Conservation (phyloP, 257 asterid genomes). For the Primulina tabacum region DNA sequence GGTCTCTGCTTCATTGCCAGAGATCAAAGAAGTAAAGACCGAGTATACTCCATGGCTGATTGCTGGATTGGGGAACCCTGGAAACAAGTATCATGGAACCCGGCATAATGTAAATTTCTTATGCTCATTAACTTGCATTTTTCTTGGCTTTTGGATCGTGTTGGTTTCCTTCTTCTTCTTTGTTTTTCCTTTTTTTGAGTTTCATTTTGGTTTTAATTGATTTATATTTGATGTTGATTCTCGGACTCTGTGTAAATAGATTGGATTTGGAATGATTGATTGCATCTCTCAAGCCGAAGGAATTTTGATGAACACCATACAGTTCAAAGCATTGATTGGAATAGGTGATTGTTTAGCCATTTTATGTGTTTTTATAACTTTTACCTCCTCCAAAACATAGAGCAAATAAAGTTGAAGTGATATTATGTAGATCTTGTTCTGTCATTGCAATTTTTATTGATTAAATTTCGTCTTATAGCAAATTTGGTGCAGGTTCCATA, state of each 20-base stretch:
- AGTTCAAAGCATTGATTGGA: conserved; percentile 85
- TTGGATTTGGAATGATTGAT: conserved; percentile 95
- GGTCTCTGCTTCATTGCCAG: conserved; percentile 54
- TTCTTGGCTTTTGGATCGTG: conserved; percentile 1
- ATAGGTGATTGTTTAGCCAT: conserved; percentile 51
- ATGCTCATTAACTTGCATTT: conserved; percentile 5
- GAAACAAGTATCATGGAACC: conserved; percentile 90
- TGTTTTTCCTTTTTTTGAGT: neutral
- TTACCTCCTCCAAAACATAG: neutral
- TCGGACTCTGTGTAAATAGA: conserved; percentile 38
- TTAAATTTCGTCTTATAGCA: neutral
- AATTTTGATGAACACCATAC: conserved; percentile 83
- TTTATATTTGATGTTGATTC: conserved; percentile 14
- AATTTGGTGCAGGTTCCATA: conserved; percentile 66
- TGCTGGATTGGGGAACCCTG: conserved; percentile 99
- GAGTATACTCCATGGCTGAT: conserved; percentile 97
- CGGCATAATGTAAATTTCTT: conserved; percentile 80
- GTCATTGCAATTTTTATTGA: neutral
- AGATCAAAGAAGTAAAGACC: conserved; percentile 48
- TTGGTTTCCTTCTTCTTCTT: conserved; percentile 11
- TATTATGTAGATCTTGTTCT: neutral
- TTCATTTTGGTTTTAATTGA: neutral
- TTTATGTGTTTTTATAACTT: neutral
- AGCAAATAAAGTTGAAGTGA: conserved; percentile 6
- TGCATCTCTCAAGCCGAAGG: conserved; percentile 71